A percentile compares a stretch with the other conserved stretches of the same genome.
Conservation (phyloP, 768 basidiomycete species). For the Suillus clintonianus region DNA sequence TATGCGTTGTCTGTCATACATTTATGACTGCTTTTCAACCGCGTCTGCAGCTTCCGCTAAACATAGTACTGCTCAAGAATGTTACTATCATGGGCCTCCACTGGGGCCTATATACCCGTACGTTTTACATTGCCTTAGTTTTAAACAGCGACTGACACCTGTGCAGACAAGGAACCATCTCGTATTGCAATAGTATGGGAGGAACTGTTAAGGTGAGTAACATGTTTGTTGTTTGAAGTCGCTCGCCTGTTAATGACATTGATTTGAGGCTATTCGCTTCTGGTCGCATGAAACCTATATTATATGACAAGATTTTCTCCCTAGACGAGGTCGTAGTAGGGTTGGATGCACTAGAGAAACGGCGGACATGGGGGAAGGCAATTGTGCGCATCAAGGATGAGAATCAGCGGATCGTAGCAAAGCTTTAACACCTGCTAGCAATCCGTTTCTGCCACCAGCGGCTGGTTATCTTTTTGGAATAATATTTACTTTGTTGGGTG, state of each 20-base stretch:
- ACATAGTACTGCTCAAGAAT: constrained; percentile 83
- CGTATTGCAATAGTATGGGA: constrained; percentile 73
- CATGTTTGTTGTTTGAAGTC: constrained; percentile 8
- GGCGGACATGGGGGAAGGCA: constrained; percentile 93
- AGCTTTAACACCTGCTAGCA: constrained; percentile 33
- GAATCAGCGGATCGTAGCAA: constrained; percentile 35
- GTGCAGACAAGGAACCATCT: constrained; percentile 61
- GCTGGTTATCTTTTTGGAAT: background rate
- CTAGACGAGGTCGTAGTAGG: constrained; percentile 70
- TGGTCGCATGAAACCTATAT: constrained; percentile 65
- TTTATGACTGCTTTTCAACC: background rate
- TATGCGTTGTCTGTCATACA: background rate
- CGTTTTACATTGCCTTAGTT: constrained; percentile 25
- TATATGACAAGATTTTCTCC: constrained; percentile 69
- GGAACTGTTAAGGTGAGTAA: constrained; percentile 60
- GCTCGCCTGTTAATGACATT: constrained; percentile 1
- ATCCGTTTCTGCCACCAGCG: background rate
- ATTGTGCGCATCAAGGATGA: constrained; percentile 67
- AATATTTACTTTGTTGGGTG: constrained; percentile 10
- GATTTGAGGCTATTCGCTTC: constrained; percentile 62
- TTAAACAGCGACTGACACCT: background rate
- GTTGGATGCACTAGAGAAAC: constrained; percentile 70
- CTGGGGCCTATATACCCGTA: constrained; percentile 82
- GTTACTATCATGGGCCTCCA: constrained; percentile 81
- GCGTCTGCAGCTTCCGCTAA: constrained; percentile 70